Base-by-base conservation (phyloP, 257 asterid genomes). In the Jacaranda mimosifolia region DNA sequence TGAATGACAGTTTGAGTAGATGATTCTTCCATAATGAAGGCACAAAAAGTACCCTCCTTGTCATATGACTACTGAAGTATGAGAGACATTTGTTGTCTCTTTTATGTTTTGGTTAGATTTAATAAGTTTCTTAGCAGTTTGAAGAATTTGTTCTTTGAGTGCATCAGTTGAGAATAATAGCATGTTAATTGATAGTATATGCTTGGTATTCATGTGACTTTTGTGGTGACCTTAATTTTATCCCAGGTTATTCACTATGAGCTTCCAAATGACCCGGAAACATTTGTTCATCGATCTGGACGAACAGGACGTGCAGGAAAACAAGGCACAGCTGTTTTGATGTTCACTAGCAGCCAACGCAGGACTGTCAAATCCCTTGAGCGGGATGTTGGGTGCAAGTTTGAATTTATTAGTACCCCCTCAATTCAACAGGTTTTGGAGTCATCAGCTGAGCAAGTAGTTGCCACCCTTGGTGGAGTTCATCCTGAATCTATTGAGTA, bases 221-320 rank as follows among this genome's bases (percentile, higher is more conserved):
- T 82, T 26, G 71, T 4, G n/a, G 13, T 8, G 17, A 32, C 2
- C 38, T 48, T 74, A 3, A 40, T 45, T 63, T 67, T 55, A 26
- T 26, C 32, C 66, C 83, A 95, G 99, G 43, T 96, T 73, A 93
- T 96, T 82, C 99, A 96, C 83, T 93, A 96, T 59, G 99, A 96
- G 82, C 94, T 93, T 73, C 98, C 99, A 59, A 96, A 93, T 65
- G 99, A 93, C 77, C 96, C 98, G 0, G 98, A 96, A 81, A 90
- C 98, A 43, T 96, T 96, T 73, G 99, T 96, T 84, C 99, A 96
- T 70, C 97, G 98, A 35, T 96, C 99, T 70, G 98, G 99, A 51
- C 94, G 97, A 68, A 96, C 99, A 14, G 99, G 99, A 19, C 97
- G 99, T 80, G 97, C 98, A 7, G 98, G 94, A 77, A 93, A 93